phyloP scores from a whole-genome alignment of 2,329 filamentous ascomycete genomes.

The Bipolaris gigantea region DNA sequence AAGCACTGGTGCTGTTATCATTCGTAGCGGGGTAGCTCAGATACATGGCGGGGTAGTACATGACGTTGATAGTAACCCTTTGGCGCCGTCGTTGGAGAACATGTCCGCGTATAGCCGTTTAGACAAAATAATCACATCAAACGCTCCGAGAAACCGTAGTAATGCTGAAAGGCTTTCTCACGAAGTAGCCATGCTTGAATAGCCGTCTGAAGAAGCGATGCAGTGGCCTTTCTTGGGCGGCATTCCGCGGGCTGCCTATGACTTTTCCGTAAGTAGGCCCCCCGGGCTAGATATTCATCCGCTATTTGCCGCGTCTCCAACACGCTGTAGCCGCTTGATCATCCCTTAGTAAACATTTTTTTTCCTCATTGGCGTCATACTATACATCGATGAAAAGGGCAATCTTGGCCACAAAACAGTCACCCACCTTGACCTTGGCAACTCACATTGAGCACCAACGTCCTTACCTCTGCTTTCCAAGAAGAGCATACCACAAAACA shows the following conservation, averaged over 20 bases:
- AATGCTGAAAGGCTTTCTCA: background rate
- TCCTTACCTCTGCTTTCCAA: background rate
- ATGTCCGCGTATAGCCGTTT: slow-evolving; percentile 12
- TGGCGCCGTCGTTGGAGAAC: background rate
- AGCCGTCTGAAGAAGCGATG: background rate
- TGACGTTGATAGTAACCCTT: slow-evolving; percentile 11
- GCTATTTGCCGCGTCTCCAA: slow-evolving; percentile 15
- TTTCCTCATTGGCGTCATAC: background rate
- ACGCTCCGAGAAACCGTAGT: background rate
- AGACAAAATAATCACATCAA: background rate
- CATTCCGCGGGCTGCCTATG: slow-evolving; percentile 13
- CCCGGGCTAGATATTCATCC: slow-evolving; percentile 27
- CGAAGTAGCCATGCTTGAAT: background rate
- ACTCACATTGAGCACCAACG: background rate
- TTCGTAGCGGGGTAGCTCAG: slow-evolving; percentile 29
- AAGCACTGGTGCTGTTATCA: slow-evolving; percentile 10
- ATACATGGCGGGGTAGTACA: slow-evolving; percentile 26
- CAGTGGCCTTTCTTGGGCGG: background rate
- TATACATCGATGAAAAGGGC: background rate
- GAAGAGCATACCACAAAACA: background rate
- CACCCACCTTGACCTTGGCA: background rate
- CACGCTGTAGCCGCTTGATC: slow-evolving; percentile 4
- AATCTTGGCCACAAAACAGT: background rate
- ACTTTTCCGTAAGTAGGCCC: background rate
- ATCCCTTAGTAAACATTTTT: slow-evolving; percentile 2